Conservation (phyloP, 768 basidiomycete genomes). For the Tephrocybe sp. region DNA sequence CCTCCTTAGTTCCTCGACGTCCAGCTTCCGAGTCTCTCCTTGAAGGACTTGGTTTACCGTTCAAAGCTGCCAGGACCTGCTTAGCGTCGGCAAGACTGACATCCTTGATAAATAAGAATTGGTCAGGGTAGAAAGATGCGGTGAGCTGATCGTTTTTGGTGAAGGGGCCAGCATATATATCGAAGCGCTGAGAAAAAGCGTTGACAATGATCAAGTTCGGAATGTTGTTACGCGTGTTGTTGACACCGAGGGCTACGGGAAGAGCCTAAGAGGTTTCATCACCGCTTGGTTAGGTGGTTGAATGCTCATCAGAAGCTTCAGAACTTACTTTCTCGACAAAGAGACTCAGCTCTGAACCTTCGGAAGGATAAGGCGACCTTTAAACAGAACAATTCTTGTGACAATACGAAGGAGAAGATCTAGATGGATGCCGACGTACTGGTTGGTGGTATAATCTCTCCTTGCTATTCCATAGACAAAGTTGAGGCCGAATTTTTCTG, state of each 20-base stretch:
- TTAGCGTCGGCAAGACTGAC: constrained; percentile 50
- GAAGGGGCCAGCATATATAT: constrained; percentile 67
- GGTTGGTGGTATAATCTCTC: constrained; percentile 65
- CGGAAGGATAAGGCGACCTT: constrained; percentile 63
- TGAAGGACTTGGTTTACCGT: constrained; percentile 27
- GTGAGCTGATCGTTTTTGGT: constrained; percentile 81
- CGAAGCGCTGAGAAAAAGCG: constrained; percentile 63
- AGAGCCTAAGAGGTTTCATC: constrained; percentile 45
- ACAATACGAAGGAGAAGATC: background rate
- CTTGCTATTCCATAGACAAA: constrained; percentile 71
- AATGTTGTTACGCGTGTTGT: constrained; percentile 58
- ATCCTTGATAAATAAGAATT: constrained; percentile 59
- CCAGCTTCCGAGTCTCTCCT: background rate
- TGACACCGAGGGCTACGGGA: constrained; percentile 54
- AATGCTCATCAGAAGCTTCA: background rate
- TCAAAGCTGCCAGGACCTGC: constrained; percentile 51
- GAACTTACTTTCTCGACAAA: constrained; percentile 45
- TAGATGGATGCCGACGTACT: constrained; percentile 34
- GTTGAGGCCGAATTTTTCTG: constrained; percentile 58
- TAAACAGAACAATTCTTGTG: background rate
- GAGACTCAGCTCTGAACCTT: constrained; percentile 56
- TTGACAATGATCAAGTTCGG: constrained; percentile 67
- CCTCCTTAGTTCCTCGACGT: constrained; percentile 30
- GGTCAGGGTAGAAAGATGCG: constrained; percentile 64
- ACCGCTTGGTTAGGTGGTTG: background rate